Base-by-base conservation (phyloP, 495 filamentous ascomycete species). In the Neurospora tetrasperma region DNA sequence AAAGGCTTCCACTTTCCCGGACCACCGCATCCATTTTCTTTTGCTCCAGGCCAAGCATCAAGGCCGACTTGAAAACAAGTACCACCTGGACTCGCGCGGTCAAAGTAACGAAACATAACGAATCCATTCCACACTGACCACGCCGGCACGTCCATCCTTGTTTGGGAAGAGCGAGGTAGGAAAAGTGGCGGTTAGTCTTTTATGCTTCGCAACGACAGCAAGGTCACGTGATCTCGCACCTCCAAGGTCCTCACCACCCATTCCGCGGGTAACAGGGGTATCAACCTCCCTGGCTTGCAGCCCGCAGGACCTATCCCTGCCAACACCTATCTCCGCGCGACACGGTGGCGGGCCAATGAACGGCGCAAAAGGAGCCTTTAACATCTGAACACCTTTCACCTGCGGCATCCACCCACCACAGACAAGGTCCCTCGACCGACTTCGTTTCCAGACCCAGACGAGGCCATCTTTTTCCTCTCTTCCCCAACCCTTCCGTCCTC, bases 321-420 rank as follows among this genome's bases (percentile, higher is more conserved):
- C 20, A n/a, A 4, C 46, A 54, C 46, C 54, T 62, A 62, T 59
- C 48, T 59, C 48, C 54, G 54, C 54, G 54, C 12, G 16, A 62
- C 54, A 62, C 54, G 11, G 54, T 62, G 54, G 54, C 54, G 54
- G 54, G 54, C 54, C 54, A 62, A 62, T 62, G 54, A 62, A 62
- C 23, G 23, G 20, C 23, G 54, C 71, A 71, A 41, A 75, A 73
- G 48, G 71, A 70, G 72, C 69, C 54, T 72, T 76, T 71, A 79
- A 75, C 78, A 78, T 80, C 75, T 80, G 79, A 78, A 80, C 79
- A 80, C 79, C 79, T 80, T 80, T 77, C 79, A 79, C 78, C 78
- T 77, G 75, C 69, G 73, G 69, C 70, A 70, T 62, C 54, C 54
- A 59, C 48, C 48, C 48, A 59, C 23, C 48, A 62, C 48, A 62